Percentiles rank a stretch among this genome's conserved stretches.
phyloP scores from a whole-genome alignment of 768 basidiomycete species.

The Suillus plorans region DNA sequence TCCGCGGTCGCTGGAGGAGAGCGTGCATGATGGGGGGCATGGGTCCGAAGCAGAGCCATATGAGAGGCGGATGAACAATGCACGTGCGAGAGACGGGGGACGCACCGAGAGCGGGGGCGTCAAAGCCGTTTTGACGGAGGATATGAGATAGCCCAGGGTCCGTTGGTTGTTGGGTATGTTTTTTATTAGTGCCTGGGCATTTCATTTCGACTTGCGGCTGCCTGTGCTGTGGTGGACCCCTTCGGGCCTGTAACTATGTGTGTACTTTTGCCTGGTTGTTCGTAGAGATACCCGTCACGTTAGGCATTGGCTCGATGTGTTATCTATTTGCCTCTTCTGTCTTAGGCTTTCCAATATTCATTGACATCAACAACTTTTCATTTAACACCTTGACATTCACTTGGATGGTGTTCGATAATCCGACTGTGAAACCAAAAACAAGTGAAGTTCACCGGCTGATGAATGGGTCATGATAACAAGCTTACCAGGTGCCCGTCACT shows the following conservation, averaged over 20 bases:
- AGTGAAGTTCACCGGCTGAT: too few species aligned
- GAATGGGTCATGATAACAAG: too few species aligned
- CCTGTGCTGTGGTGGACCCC: slow-evolving; percentile 18
- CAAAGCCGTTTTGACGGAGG: slow-evolving; percentile 61
- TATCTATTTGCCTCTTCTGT: background rate
- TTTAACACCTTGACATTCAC: too few species aligned
- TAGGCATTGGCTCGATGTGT: slow-evolving; percentile 5
- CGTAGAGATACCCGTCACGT: slow-evolving; percentile 28
- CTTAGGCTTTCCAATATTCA: background rate
- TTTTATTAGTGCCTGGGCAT: slow-evolving; percentile 7
- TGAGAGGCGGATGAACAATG: slow-evolving; percentile 64
- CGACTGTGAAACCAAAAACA: too few species aligned
- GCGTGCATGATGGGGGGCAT: slow-evolving; percentile 31
- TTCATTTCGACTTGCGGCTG: slow-evolving; percentile 11
- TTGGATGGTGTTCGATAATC: too few species aligned
- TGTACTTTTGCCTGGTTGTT: slow-evolving; percentile 7
- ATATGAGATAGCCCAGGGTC: slow-evolving; percentile 13
- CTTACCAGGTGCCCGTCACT: too few species aligned
- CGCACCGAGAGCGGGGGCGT: slow-evolving; percentile 88
- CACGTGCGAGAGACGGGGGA: slow-evolving; percentile 76
- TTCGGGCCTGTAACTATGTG: slow-evolving; percentile 25
- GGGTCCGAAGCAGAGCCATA: slow-evolving; percentile 12
- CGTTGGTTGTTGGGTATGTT: slow-evolving; percentile 12
- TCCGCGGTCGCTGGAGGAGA: slow-evolving; percentile 50
- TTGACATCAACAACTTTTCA: background rate